Conservation (phyloP, 129 eudicot genomes). For the Centella asiatica region DNA sequence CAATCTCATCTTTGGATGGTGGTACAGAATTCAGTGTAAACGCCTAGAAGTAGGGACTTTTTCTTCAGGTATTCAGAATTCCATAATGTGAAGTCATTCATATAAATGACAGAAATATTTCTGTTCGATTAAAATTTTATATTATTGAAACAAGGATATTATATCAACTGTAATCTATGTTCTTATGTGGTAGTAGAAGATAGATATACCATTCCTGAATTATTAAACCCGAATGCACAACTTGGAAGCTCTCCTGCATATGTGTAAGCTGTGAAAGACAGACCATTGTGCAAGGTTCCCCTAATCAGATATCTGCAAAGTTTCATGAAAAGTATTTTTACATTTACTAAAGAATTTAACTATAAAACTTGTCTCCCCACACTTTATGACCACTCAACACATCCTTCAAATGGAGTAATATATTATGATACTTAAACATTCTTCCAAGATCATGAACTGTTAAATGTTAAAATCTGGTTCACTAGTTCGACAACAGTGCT, state of each 20-base stretch:
- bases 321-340: neutral
- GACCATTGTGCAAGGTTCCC: slow-evolving; percentile 50
- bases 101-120: neutral
- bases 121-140: neutral
- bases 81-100: slow-evolving; percentile 6
- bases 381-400: too few relatives aligned
- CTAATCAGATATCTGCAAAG: slow-evolving; percentile 68
- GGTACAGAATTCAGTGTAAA: slow-evolving; percentile 93
- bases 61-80: neutral
- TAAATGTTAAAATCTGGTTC: neutral
- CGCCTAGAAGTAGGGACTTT: slow-evolving; percentile 35
- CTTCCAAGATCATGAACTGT: neutral
- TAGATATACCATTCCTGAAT: slow-evolving; percentile 61
- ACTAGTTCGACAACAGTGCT: neutral
- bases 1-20: slow-evolving; percentile 61
- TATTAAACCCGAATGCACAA: slow-evolving; percentile 92
- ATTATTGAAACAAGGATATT: slow-evolving; percentile 2
- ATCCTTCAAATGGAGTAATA: too few relatives aligned
- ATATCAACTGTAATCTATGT: neutral
- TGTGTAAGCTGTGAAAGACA: slow-evolving; percentile 77
- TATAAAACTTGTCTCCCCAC: too few relatives aligned
- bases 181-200: neutral
- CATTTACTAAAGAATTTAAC: too few relatives aligned
- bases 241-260: slow-evolving; percentile 99
- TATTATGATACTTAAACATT: too few relatives aligned